Base-by-base conservation (phyloP, 1,284 basidiomycete species). In the Vanrija sp. region DNA sequence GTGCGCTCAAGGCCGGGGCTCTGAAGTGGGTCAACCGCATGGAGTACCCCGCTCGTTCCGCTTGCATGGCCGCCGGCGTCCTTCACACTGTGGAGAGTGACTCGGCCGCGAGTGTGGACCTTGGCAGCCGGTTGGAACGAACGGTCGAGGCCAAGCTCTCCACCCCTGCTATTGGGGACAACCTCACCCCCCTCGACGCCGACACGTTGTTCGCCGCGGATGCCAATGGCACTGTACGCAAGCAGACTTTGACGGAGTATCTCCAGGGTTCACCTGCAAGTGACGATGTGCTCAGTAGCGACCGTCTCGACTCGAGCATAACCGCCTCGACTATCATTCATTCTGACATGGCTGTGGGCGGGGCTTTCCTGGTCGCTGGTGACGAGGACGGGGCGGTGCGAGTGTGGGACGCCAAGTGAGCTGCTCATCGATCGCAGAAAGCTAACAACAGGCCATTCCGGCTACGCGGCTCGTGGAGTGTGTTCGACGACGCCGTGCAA, bases 401-500 rank as follows among this genome's bases (percentile, higher is more conserved):
- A 15, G 63, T 77, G 6, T 76, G 72, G 71, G 58, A 63, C 2
- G 68, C 65, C 10, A 51, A 64, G 67, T 73, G 43, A 57, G 62
- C 56, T 29, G 6, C 14, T 14, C 16, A 26, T 39, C 6, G 9
- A 12, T n/a, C n/a, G n/a, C n/a, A n/a, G n/a, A 12, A 8, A 3
- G 43, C 50, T 51, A 40, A 55, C 15, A 12, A 3, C 51, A 70
- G 69, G 8, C 43, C 64, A 0, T 62, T 70, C 39, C 51, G 55
- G 26, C 57, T 70, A 7, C 61, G 64, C 21, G 69, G 65, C 3
- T 64, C 65, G 6, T 68, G 66, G 64, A 68, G 71, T 1, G 49
- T 69, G 5, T 72, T 74, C 51, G 81, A 83, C 28, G 82, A 85
- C 43, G 79, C 80, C 0, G 71, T 74, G 0, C 46, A 57, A 10